Evolutionary conservation across 2,329 filamentous ascomycete genomes (phyloP).

Genomic region (Lasiodiplodia sp.): DNA sequence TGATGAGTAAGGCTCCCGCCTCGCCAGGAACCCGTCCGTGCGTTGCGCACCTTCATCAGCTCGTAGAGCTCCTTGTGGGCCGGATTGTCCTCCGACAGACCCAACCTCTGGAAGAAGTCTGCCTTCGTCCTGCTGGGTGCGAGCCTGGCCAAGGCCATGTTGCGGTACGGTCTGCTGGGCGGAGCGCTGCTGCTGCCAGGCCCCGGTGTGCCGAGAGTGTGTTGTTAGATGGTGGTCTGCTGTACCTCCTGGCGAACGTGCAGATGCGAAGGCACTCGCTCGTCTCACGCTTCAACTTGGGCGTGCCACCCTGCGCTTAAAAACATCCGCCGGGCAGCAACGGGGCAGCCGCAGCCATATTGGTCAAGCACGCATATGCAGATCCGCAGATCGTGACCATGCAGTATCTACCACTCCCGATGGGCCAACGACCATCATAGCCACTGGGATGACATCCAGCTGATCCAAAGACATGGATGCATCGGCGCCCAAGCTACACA

Average conservation of each 20-base stretch:
- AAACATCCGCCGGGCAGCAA: slow-evolving; percentile 9
- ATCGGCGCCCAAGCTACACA: slow-evolving; percentile 28
- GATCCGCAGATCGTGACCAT: slow-evolving; percentile 26
- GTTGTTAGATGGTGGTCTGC: slow-evolving; percentile 17
- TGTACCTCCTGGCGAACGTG: slow-evolving; percentile 14
- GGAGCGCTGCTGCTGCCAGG: slow-evolving; percentile 15
- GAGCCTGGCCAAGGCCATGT: slow-evolving; percentile 28
- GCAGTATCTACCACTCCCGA: slow-evolving; percentile 28
- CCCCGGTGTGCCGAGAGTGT: slow-evolving; percentile 7
- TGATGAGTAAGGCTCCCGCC: slow-evolving; percentile 20
- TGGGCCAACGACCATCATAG: slow-evolving; percentile 1
- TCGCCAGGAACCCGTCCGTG: background rate
- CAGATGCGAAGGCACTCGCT: slow-evolving; percentile 18
- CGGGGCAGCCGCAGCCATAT: slow-evolving; percentile 20
- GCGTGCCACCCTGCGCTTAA: slow-evolving; percentile 19
- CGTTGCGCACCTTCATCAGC: slow-evolving; percentile 52
- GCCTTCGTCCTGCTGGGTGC: slow-evolving; percentile 38
- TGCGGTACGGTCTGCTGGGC: slow-evolving; percentile 6
- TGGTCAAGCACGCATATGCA: slow-evolving; percentile 20
- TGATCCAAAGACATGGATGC: slow-evolving; percentile 30
- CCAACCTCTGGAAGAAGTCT: slow-evolving; percentile 52
- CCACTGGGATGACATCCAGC: slow-evolving; percentile 24
- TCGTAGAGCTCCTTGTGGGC: slow-evolving; percentile 48
- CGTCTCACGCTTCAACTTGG: slow-evolving; percentile 2
- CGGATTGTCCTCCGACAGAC: slow-evolving; percentile 48